phyloP scores from a whole-genome alignment of 2,329 filamentous ascomycete species.

The Trichoderma citrinoviride region DNA sequence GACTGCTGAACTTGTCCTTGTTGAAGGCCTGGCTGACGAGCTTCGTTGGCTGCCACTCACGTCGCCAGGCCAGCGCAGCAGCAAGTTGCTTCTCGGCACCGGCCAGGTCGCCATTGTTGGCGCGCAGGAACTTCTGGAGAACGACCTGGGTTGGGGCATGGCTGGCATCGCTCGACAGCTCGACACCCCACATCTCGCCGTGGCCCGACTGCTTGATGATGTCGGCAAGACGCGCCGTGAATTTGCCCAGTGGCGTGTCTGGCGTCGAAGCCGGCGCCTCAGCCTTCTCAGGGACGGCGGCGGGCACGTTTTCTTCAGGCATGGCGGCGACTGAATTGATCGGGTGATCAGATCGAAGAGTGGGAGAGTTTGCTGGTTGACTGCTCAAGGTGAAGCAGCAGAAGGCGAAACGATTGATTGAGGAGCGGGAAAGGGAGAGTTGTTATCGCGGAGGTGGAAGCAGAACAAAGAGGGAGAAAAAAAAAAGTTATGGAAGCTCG shows the following conservation, averaged over 20 bases:
- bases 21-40: constrained; percentile 64
- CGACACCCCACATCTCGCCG: constrained; percentile 83
- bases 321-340: constrained; percentile 25
- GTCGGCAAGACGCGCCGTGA: constrained; percentile 57
- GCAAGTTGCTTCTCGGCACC: constrained; percentile 75
- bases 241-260: constrained; percentile 47
- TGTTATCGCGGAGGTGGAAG: not conserved
- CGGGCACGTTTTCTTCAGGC: constrained; percentile 31
- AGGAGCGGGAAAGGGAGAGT: not conserved
- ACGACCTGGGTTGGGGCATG: constrained; percentile 78
- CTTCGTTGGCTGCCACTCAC: constrained; percentile 67
- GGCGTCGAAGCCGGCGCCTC: constrained; percentile 14
- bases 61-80: constrained; percentile 80
- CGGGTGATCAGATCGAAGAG: not conserved
- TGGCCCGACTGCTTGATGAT: constrained; percentile 59
- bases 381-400: not conserved
- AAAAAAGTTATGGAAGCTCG: not conserved
- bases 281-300: constrained; percentile 22
- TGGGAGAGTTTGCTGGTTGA: not conserved
- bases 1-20: constrained; percentile 66
- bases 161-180: constrained; percentile 50
- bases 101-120: constrained; percentile 73
- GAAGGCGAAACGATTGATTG: not conserved
- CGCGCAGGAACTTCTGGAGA: constrained; percentile 89
- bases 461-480: not conserved